Conservation (phyloP, 2,329 filamentous ascomycete genomes). For the Diaporthe velutina region DNA sequence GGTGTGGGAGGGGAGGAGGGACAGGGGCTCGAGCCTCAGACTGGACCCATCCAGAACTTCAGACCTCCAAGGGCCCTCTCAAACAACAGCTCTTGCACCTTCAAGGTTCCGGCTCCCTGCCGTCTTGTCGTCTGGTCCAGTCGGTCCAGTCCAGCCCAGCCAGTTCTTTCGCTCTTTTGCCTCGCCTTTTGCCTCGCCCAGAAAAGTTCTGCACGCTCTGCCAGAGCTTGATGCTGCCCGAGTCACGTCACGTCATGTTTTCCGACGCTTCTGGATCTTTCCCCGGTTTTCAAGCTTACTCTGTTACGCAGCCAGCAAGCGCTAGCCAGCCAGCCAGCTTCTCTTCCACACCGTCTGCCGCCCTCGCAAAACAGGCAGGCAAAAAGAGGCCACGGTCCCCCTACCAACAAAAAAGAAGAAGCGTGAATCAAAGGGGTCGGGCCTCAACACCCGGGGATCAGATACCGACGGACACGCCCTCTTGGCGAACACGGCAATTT, state of each 20-base stretch:
- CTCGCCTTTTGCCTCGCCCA: conserved; percentile 2
- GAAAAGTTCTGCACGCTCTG: background rate
- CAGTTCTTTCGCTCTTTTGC: background rate
- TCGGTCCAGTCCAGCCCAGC: too few species aligned
- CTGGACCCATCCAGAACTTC: background rate
- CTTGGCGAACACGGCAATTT: conserved; percentile 23
- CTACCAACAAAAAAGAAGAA: background rate
- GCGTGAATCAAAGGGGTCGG: conserved; percentile 9
- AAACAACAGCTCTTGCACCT: background rate
- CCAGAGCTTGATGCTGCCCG: background rate
- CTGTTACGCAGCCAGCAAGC: background rate
- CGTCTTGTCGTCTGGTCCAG: background rate
- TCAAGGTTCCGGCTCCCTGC: conserved; percentile 3
- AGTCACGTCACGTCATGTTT: conserved; percentile 4
- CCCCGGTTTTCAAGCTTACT: conserved; percentile 32
- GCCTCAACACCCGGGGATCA: conserved; percentile 8
- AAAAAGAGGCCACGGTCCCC: conserved; percentile 15
- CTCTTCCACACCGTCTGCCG: background rate
- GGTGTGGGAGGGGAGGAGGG: background rate
- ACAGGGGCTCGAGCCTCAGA: conserved; percentile 9
- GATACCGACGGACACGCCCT: conserved; percentile 5
- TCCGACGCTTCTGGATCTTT: background rate
- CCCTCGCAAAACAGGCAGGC: background rate
- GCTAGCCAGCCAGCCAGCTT: background rate
- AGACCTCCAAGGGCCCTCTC: background rate